A percentile compares a stretch with the other conserved stretches of the same genome.
phyloP scores from a whole-genome alignment of 164 flowering plant genomes.

The Amborella trichopoda region DNA sequence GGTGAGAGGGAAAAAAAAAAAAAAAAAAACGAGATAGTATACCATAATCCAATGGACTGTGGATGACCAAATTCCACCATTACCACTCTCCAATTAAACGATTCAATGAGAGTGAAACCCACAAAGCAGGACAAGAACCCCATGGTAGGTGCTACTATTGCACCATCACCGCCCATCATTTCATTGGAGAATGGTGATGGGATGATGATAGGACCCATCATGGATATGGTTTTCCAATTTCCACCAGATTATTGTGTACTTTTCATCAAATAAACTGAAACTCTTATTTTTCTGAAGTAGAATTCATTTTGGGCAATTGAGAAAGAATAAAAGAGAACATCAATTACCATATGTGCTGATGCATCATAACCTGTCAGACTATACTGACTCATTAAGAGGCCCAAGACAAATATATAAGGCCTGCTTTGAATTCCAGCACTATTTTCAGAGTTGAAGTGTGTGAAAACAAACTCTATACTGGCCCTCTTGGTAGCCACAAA shows the following conservation, averaged over 20 bases:
- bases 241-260: background rate
- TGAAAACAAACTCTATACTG: slow-evolving; percentile 73
- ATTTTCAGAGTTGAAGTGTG: slow-evolving; percentile 83
- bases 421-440: slow-evolving; percentile 60
- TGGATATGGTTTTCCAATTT: background rate
- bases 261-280: background rate
- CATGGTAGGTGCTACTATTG: no score
- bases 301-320: no score
- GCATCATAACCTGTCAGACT: slow-evolving; percentile 95
- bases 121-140: no score
- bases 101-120: no score
- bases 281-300: no score
- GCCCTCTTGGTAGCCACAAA: slow-evolving; percentile 66
- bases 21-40: no score
- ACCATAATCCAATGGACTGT: no score
- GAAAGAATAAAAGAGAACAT: background rate
- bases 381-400: slow-evolving; percentile 92
- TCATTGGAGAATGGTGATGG: background rate
- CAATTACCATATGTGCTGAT: slow-evolving; percentile 87
- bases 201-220: background rate
- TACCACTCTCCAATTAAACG: no score
- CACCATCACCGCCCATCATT: no score
- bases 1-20: no score
- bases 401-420: slow-evolving; percentile 68
- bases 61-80: no score